Percentiles rank a stretch among this genome's conserved stretches.
Conservation (phyloP, 2,329 filamentous ascomycete species). For the Nemania abortiva region DNA sequence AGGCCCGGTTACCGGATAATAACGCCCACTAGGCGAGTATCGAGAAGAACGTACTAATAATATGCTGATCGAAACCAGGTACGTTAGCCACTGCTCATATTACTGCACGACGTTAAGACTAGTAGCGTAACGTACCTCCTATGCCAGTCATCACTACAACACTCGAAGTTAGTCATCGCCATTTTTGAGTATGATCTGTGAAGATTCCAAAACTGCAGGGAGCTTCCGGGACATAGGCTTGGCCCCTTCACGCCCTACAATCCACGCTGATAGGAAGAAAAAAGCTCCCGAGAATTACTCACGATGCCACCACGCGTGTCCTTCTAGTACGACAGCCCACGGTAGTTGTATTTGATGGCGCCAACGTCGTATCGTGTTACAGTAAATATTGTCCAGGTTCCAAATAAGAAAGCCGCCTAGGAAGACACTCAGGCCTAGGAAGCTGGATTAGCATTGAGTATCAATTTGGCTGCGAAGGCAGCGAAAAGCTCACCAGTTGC, state of each 20-base stretch:
- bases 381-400: constrained; percentile 84
- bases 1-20: background rate
- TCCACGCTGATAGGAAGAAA: background rate
- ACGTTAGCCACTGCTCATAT: constrained; percentile 33
- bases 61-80: constrained; percentile 65
- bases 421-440: constrained; percentile 74
- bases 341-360: constrained; percentile 78
- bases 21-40: background rate
- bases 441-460: constrained; percentile 8
- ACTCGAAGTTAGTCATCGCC: background rate
- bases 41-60: constrained; percentile 64
- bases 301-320: constrained; percentile 70
- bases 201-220: background rate
- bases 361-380: constrained; percentile 72
- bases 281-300: background rate
- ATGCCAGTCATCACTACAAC: constrained; percentile 75
- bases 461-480: background rate
- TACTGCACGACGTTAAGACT: background rate
- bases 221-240: background rate
- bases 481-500: constrained; percentile 56
- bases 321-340: constrained; percentile 77
- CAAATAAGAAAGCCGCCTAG: constrained; percentile 81
- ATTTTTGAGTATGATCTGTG: background rate
- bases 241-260: background rate
- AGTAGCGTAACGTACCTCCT: constrained; percentile 57